Evolutionary conservation across 345 rosid genomes (phyloP), one percentile per base, ranked within the genome.

Genomic region (Linum tenue): DNA sequence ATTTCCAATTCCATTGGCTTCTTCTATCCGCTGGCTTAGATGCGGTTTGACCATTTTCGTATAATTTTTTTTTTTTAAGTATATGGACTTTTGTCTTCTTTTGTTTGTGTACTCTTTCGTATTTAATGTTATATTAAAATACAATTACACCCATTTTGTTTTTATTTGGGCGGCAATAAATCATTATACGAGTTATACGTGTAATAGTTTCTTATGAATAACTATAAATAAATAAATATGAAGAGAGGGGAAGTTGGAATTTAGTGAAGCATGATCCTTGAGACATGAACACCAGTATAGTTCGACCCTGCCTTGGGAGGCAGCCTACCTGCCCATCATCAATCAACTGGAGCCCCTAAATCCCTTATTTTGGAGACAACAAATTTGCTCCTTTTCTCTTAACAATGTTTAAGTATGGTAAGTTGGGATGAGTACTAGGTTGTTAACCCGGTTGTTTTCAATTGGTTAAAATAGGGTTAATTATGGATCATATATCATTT

Each of bases 251-350:
- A 15, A 71, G 60, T 78, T 55, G 77, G 66, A 35, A 57, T 75
- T 76, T 76, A 73, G 77, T 56, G 84, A 71, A 75, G 77, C 84
- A 82, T 79, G 95, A 85, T 67, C 70, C 84, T 81, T 63, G 72
- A 67, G 79, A 81, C 91, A 86, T 73, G 81, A 86, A 82, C 97
- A 84, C 81, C 67, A 66, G 62, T 65, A 56, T 70, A 48, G 79
- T 66, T 84, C 81, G 85, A 79, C 84, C 87, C 78, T 80, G 85
- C 82, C 81, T 70, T 70, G 71, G 94, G 91, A 83, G 84, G 87
- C 94, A 86, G 76, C 88, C 79, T 70, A 76, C 82, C 84, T 60
- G 73, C 72, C 64, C 69, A 55, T 64, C 40, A 64, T 63, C 65
- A 5, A 62, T 62, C 64, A 39, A 50, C 43, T 2, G 48, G 17